A percentile compares a stretch with the other conserved stretches of the same genome.
These are phyloP conservation scores for Neurospora cerealis DNA, from an alignment of 495 filamentous ascomycete species.

Conservation along the genomic window DNA sequence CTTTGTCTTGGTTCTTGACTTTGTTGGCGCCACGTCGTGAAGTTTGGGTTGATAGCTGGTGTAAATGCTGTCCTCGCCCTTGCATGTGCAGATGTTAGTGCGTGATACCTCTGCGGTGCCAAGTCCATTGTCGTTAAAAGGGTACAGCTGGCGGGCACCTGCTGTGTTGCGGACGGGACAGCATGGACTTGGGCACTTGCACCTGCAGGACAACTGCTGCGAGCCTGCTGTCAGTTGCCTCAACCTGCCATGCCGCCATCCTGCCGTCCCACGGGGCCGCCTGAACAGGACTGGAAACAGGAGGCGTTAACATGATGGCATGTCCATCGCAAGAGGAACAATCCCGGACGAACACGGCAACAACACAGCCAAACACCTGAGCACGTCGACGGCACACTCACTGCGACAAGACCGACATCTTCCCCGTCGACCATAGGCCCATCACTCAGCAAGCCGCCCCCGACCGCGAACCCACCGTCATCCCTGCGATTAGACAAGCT, in stretches of 20 bases:
- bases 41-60: neutral
- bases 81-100: neutral
- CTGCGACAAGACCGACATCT: neutral
- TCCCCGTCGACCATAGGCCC: neutral
- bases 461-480: constrained; percentile 4
- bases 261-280: neutral
- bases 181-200: neutral
- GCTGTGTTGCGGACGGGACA: neutral
- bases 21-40: neutral
- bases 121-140: neutral
- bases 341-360: neutral
- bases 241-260: neutral
- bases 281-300: neutral
- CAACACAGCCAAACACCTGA: neutral
- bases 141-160: neutral
- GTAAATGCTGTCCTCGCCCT: neutral
- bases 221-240: neutral
- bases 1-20: neutral
- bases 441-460: neutral
- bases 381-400: neutral
- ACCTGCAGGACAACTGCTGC: neutral
- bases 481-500: constrained; percentile 1
- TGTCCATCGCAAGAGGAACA: neutral
- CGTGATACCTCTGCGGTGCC: neutral
- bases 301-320: neutral